phyloP scores from a whole-genome alignment of 228 moss, liverwort and hornwort genomes.

The Sphagnum fallax region DNA sequence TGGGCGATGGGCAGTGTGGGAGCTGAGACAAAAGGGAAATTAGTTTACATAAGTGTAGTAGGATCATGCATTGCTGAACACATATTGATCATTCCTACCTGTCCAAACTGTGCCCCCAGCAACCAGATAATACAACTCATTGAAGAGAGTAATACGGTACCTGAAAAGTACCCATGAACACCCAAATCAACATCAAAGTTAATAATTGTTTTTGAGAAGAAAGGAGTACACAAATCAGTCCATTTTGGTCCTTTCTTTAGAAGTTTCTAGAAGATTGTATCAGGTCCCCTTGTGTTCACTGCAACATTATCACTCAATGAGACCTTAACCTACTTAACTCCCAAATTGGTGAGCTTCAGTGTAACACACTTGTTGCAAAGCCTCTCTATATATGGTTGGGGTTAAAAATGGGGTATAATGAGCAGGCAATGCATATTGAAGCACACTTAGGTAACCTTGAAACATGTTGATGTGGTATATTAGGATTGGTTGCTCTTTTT shows the following conservation, averaged over 20 bases:
- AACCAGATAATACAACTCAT: constrained; percentile 91
- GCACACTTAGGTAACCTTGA: no score
- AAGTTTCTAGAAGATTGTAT: not conserved
- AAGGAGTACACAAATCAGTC: not conserved
- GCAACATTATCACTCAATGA: not conserved
- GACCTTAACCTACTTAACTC: not conserved
- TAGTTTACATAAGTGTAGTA: not conserved
- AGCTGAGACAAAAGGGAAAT: not conserved
- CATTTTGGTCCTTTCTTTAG: not conserved
- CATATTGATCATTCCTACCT: constrained; percentile 26
- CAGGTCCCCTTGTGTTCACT: no score
- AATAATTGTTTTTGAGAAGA: not conserved
- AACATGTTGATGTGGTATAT: no score
- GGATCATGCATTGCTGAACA: not conserved
- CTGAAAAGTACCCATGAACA: constrained; percentile 20
- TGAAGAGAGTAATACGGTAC: constrained; percentile 96
- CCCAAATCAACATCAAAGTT: not conserved
- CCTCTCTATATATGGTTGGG: no score
- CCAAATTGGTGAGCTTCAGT: not conserved
- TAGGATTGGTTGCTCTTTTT: no score
- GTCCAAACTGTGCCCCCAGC: constrained; percentile 98
- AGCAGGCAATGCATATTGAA: no score
- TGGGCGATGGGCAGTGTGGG: no score
- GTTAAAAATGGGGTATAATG: no score
- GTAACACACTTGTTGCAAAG: no score